Percentiles rank a stretch among this genome's conserved stretches.
phyloP scores from a whole-genome alignment of 768 basidiomycete species.

The Tricholoma matsutake region DNA sequence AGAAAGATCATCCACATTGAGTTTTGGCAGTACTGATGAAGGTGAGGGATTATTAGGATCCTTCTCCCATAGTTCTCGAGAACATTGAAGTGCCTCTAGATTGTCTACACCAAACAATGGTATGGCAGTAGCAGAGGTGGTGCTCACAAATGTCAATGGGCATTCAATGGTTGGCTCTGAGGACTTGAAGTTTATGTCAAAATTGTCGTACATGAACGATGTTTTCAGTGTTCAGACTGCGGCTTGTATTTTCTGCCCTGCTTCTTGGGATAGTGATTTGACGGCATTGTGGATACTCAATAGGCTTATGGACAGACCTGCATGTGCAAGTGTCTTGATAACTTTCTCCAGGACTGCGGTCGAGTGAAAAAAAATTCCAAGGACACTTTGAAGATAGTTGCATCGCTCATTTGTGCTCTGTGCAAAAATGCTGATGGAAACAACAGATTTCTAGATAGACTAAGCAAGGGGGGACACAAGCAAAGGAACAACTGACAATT shows the following conservation, averaged over 20 bases:
- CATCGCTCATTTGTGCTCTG: not conserved
- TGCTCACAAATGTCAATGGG: slow-evolving; percentile 16
- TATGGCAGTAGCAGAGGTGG: slow-evolving; percentile 27
- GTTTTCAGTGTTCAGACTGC: slow-evolving; percentile 19
- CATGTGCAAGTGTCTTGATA: slow-evolving; percentile 22
- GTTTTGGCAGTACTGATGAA: not conserved
- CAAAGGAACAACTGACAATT: not conserved
- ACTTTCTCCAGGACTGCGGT: slow-evolving; percentile 27
- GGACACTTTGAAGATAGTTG: slow-evolving; percentile 22
- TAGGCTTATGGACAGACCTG: slow-evolving; percentile 20
- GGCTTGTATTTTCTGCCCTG: slow-evolving; percentile 6
- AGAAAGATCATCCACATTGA: not conserved
- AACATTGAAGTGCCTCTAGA: slow-evolving; percentile 22
- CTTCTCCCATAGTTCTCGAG: slow-evolving; percentile 27
- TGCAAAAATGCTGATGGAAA: not conserved
- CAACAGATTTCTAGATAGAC: not conserved
- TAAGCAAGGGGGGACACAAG: not conserved
- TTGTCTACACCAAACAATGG: slow-evolving; percentile 15
- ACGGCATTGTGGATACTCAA: slow-evolving; percentile 15
- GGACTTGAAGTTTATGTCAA: slow-evolving; percentile 31
- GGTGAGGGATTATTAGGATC: slow-evolving; percentile 17
- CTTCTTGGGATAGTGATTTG: slow-evolving; percentile 16
- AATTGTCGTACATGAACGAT: slow-evolving; percentile 34
- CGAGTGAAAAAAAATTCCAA: slow-evolving; percentile 32
- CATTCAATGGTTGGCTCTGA: slow-evolving; percentile 25